Base-by-base conservation (phyloP, 257 asterid genomes). In the Ilex aquifolium region DNA sequence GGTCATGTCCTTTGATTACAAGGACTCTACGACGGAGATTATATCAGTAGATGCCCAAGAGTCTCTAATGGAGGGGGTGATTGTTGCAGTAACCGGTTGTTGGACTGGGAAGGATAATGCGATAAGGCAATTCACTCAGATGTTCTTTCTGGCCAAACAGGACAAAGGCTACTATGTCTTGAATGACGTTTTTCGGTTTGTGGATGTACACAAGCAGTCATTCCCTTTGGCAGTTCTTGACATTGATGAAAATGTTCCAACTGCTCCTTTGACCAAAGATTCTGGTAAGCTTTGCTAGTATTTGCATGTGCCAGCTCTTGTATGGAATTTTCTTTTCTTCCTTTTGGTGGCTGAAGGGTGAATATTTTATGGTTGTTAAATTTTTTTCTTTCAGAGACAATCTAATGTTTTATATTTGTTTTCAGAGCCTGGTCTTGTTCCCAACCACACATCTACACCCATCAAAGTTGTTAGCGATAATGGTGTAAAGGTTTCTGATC, bases 111-210 rank as follows among this genome's bases (percentile, higher is more conserved):
- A 66, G 29, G 82, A 81, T 42, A 31, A 66, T 5, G 61, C 57
- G 40, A 74, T 59, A 61, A 79, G 17, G 68, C 62, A 61, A 32
- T 82, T 86, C 42, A 21, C 16, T 44, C 98, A 91, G 31, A 81
- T 86, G 1, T 91, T 88, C 65, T 77, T 88, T 29, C 70, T 91
- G 58, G 91, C 90, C 7, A 72, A 70, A 67, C 87, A 85, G 44
- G 80, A 70, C 29, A 82, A 9, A 0, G 85, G 87, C 10, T 86
- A 32, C 66, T 87, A 31, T 58, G 87, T 90, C 14, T 59, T 71
- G 76, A 90, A 90, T 27, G 95, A 90, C 46, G 79, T 83, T 44
- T 80, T 85, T 15, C 72, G 65, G 14, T 13, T 69, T 59, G 21
- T 64, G 4, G 67, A 84, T 39, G 62, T 51, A 16, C 40, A 49